Evolutionary conservation across 768 basidiomycete genomes (phyloP), one percentile per base, ranked within the genome.

Genomic region (Macrolepiota dolichaula): DNA sequence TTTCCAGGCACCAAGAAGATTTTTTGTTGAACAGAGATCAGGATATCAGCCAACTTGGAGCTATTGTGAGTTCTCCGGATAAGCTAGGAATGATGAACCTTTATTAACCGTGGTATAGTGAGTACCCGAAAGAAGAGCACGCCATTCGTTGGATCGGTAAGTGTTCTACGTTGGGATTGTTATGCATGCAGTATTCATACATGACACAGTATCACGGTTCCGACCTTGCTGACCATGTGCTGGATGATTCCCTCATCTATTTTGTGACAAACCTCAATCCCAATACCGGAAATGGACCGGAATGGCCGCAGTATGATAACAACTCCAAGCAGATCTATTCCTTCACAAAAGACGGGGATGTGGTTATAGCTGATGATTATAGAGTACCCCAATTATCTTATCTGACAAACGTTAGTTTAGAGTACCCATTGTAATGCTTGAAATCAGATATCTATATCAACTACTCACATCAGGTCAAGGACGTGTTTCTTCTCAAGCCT

Each of bases 1-100:
- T 1, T 85, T 85, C 69, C 83, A 84, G 40, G 81, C 74, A 0
- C 82, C 84, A 12, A 74, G 83, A 25, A 69, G 81, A 19, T 79
- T 79, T 67, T 79, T 86, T 63, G 61, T 85, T 19, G 67, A 80
- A 56, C 64, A 72, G 6, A 66, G 67, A 4, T 72, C 79, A 0
- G 73, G 73, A 0, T 75, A 75, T 59, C 79, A 81, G 64, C 72
- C 72, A 4, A 72, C 75, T 2, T 85, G 81, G 81, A 68, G 72
- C 1, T 82, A 76, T 66, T 51, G 79, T 80, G 42, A 50, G 77
- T 70, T n/a, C 15, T 4, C 3, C 9, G 3, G n/a, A 44, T 44
- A n/a, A n/a, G n/a, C n/a, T n/a, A n/a, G n/a, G n/a, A n/a, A n/a
- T n/a, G n/a, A 32, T 32, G 29, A 32, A 1, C 5, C 15, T 7